Evolutionary conservation across 116 monocot species (phyloP).

Genomic region (Thalassia testudinum): DNA sequence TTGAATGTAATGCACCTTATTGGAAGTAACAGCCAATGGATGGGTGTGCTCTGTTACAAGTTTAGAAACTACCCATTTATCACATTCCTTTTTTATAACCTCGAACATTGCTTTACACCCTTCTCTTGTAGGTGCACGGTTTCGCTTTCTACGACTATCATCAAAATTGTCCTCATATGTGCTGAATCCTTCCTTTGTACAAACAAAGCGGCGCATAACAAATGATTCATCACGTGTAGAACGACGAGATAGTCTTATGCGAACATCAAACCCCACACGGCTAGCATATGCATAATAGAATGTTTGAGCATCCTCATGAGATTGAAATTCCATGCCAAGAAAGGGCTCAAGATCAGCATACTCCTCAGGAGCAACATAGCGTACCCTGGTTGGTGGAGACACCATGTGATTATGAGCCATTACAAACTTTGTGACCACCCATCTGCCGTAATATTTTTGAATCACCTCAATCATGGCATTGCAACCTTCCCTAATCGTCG

Average conservation of each 20-base stretch:
- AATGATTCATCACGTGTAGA: slow-evolving; percentile 72
- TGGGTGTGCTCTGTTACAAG: slow-evolving; percentile 70
- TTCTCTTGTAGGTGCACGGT: slow-evolving; percentile 38
- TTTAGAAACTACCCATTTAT: slow-evolving; percentile 65
- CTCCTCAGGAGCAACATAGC: slow-evolving; percentile 69
- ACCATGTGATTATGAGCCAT: slow-evolving; percentile 90
- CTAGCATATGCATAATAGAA: slow-evolving; percentile 95
- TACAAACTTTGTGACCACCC: slow-evolving; percentile 81
- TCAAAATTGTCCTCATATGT: slow-evolving; percentile 50
- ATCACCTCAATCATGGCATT: slow-evolving; percentile 94
- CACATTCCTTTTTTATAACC: slow-evolving; percentile 61
- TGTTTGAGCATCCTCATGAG: slow-evolving; percentile 69
- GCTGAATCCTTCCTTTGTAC: slow-evolving; percentile 71
- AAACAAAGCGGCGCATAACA: slow-evolving; percentile 82
- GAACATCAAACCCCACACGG: slow-evolving; percentile 84
- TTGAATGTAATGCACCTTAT: slow-evolving; percentile 75
- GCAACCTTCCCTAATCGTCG: slow-evolving; percentile 82
- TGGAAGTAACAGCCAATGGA: slow-evolving; percentile 41
- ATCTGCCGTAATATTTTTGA: slow-evolving; percentile 61
- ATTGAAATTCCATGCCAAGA: slow-evolving; percentile 88
- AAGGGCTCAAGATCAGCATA: slow-evolving; percentile 68
- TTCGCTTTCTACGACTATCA: slow-evolving; percentile 25
- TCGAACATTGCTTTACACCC: slow-evolving; percentile 83
- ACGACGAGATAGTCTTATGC: slow-evolving; percentile 72
- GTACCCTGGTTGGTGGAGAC: slow-evolving; percentile 69